These are phyloP conservation scores for Phialocephala subalpina DNA, from an alignment of 2,329 filamentous ascomycete species.

Conservation along the genomic window DNA sequence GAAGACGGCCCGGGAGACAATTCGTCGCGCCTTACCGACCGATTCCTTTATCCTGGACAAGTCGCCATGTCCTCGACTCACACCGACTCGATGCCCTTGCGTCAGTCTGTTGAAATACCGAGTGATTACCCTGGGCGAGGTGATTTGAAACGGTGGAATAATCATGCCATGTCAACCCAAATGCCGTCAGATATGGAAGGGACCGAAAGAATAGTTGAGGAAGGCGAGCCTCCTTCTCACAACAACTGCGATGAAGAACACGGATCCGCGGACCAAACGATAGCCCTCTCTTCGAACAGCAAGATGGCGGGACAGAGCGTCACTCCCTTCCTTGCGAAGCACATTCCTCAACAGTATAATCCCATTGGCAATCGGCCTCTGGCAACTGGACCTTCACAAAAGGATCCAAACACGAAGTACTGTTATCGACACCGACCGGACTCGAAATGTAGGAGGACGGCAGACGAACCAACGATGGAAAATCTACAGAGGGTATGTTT, in stretches of 20 bases:
- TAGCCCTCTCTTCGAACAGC: constrained; percentile 39
- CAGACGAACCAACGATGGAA: constrained; percentile 96
- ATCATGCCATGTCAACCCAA: constrained; percentile 27
- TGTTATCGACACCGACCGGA: constrained; percentile 96
- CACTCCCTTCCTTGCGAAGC: constrained; percentile 83
- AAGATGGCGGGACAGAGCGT: constrained; percentile 43
- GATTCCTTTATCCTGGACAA: constrained; percentile 10
- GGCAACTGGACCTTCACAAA: constrained; percentile 47
- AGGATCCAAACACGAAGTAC: constrained; percentile 82
- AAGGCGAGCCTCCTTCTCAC: constrained; percentile 35
- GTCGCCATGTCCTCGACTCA: constrained; percentile 37
- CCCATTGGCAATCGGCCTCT: constrained; percentile 65
- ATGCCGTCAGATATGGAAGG: constrained; percentile 28
- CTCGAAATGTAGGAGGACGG: constrained; percentile 89
- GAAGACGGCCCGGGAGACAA: not conserved
- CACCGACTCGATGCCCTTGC: constrained; percentile 34
- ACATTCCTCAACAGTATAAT: constrained; percentile 90
- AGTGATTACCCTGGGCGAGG: constrained; percentile 23
- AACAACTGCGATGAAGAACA: constrained; percentile 39
- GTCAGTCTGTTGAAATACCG: constrained; percentile 40
- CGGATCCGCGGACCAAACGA: constrained; percentile 32
- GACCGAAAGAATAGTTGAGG: constrained; percentile 20
- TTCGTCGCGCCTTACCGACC: constrained; percentile 16
- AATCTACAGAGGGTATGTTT: constrained; percentile 82
- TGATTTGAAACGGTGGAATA: constrained; percentile 19